Evolutionary conservation across 805 yeast genomes (phyloP).

Genomic region (Candida montana): DNA sequence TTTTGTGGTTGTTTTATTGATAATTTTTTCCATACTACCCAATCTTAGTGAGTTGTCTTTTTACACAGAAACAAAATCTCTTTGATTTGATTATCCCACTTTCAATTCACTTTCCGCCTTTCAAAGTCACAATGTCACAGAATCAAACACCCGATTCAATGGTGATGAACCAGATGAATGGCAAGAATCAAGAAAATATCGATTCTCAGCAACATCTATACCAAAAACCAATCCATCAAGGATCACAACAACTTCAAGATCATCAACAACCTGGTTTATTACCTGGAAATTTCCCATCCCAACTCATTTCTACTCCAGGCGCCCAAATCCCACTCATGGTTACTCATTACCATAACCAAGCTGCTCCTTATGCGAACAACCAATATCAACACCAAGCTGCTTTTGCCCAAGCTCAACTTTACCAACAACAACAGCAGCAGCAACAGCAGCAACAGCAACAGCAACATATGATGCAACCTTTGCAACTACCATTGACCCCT

Average conservation of each 20-base stretch:
- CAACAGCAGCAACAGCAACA: slow-evolving; percentile 9
- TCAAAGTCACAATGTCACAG: background rate
- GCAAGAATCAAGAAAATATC: slow-evolving; percentile 3
- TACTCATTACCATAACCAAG: slow-evolving; percentile 17
- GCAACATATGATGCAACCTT: slow-evolving; percentile 3
- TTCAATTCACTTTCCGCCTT: no score
- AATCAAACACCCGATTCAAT: background rate
- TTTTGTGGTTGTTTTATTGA: no score
- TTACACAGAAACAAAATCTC: no score
- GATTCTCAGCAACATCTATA: slow-evolving; percentile 3
- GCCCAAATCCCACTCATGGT: slow-evolving; percentile 17
- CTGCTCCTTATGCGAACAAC: slow-evolving; percentile 5
- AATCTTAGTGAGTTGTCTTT: no score
- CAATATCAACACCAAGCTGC: slow-evolving; percentile 17
- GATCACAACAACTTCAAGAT: no score
- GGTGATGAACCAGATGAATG: background rate
- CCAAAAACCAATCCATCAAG: background rate
- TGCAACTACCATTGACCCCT: slow-evolving; percentile 9
- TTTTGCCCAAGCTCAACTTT: slow-evolving; percentile 10
- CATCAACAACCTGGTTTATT: no score
- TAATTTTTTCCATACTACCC: no score
- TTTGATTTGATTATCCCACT: no score
- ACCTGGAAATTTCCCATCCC: no score
- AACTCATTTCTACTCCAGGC: background rate
- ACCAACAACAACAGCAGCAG: slow-evolving; percentile 11